Evolutionary conservation across 176 grass and related monocot genomes (phyloP), one percentile per base, ranked within the genome.

Genomic region (Raddia distichophylla): DNA sequence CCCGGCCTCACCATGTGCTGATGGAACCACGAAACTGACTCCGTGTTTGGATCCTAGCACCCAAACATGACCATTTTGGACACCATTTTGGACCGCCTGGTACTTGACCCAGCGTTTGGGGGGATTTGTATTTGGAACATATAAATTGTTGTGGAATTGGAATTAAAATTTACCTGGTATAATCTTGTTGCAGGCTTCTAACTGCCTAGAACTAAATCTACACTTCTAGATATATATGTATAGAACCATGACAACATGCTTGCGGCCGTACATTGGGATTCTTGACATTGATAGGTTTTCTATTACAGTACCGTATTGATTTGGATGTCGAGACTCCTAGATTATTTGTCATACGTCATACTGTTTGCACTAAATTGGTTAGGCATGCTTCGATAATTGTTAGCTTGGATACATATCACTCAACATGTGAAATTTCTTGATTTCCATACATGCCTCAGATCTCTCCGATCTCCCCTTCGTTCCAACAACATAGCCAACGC

Each of bases 1-100:
- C 14, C 18, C 18, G 80, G 80, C 33, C 47, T 62, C 34, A 47
- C 59, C 69, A 73, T 61, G 69, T 73, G 57, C 70, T 73, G 48
- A 75, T 56, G 49, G 33, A 75, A 66, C 60, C 14, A 75, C 60
- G 35, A 74, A 74, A 74, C 34, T 2, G 60, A 33, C 58, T 19
- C 49, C 67, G 43, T 53, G 59, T 83, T 74, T 74, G 59, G 45
- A 13, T 64, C 47, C 13, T 54, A 55, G 18, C 18, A 43, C 65
- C 59, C 70, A 65, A 74, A 74, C 22, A 53, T 8, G 50, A 53
- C 1, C 10, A 40, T 43, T 40, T 37, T 7, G 35, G 40, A 3
- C 35, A 53, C 1, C 10, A 40, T 43, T 40, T 37, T 7, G 35
- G 40, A 3, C 35, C 10, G 6, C 3, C 9, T 7, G 27, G 5